These are phyloP conservation scores for Cichorium intybus DNA, from an alignment of 140 eudicot genomes.

Conservation along the genomic window DNA sequence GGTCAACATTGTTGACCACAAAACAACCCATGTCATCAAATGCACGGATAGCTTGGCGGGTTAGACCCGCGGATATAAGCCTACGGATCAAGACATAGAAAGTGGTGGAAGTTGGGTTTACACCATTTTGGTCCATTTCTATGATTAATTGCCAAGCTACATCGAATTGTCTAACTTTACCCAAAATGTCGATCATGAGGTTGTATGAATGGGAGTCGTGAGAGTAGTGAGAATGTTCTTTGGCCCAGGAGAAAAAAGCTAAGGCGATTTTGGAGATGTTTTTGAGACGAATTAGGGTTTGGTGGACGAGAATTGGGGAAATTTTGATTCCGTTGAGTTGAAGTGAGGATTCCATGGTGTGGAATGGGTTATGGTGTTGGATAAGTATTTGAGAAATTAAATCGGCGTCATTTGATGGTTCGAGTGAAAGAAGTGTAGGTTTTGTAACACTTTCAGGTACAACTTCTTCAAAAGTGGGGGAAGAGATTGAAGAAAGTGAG, in stretches of 20 bases:
- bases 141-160: slow-evolving; percentile 75
- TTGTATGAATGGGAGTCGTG: slow-evolving; percentile 45
- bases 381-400: slow-evolving; percentile 57
- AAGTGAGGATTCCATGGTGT: slow-evolving; percentile 78
- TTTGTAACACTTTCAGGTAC: slow-evolving; percentile 16
- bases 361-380: slow-evolving; percentile 91
- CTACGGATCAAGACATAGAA: slow-evolving; percentile 65
- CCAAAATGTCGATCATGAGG: slow-evolving; percentile 58
- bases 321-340: slow-evolving; percentile 60
- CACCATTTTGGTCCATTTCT: slow-evolving; percentile 52
- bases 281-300: slow-evolving; percentile 72
- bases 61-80: slow-evolving; percentile 69
- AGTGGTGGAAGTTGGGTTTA: slow-evolving; percentile 50
- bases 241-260: slow-evolving; percentile 67
- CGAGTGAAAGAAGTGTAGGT: slow-evolving; percentile 51
- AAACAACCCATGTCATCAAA: slow-evolving; percentile 77
- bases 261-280: slow-evolving; percentile 74
- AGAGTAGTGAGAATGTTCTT: slow-evolving; percentile 25
- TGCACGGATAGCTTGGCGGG: slow-evolving; percentile 73
- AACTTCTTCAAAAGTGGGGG: slow-evolving; percentile 9
- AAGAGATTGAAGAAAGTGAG: slow-evolving; percentile 22
- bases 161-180: slow-evolving; percentile 70
- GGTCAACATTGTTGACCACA: slow-evolving; percentile 28
- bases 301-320: slow-evolving; percentile 55
- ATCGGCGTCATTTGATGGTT: slow-evolving; percentile 65